Evolutionary conservation across 2,329 filamentous ascomycete species (phyloP), one percentile per base, ranked within the genome.

Genomic region (Cyanodermella asteris): DNA sequence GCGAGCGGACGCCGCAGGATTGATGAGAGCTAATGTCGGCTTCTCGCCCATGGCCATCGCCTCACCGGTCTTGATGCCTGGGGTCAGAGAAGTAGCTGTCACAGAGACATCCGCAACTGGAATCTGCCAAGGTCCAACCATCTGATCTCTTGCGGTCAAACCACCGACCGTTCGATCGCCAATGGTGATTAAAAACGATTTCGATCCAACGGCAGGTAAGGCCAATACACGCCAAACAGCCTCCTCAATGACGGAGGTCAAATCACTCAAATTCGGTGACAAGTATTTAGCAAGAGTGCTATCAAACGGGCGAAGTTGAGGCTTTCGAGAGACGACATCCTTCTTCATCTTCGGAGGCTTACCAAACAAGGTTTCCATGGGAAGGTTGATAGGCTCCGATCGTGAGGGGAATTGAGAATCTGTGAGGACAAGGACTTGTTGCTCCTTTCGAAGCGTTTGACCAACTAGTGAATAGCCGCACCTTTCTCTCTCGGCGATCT

Each of bases 31-130:
- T 27, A 97, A 53, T 0, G 72, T 74, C 20, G 82, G 78, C 50
- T 76, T 87, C 51, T 93, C 84, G 17, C 87, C 87, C 74, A 91
- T 90, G 2, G 81, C 73, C 78, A 94, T 91, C n/a, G 82, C 82
- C 48, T 94, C 87, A 36, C 87, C 87, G 15, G 72, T 76, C 40
- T 63, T 72, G 23, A 74, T 61, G 31, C 72, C 76, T 10, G 61
- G 54, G 23, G 68, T 64, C 37, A 91, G 69, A 3, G 78, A 74
- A 1, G 78, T 84, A 1, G 77, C 70, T 13, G 84, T 94, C 13
- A 94, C 84, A 3, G 81, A 84, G 23, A 91, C 82, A 46, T 97
- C 82, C 4, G 87, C 72, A 9, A 94, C 81, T 3, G 87, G 87
- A 8, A 72, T 76, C 46, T 94, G 87, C 84, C 84, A 94, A 25